A percentile compares a stretch with the other conserved stretches of the same genome.
Evolutionary conservation across 2,329 filamentous ascomycete species (phyloP).

Genomic region (Trichoderma koningii): DNA sequence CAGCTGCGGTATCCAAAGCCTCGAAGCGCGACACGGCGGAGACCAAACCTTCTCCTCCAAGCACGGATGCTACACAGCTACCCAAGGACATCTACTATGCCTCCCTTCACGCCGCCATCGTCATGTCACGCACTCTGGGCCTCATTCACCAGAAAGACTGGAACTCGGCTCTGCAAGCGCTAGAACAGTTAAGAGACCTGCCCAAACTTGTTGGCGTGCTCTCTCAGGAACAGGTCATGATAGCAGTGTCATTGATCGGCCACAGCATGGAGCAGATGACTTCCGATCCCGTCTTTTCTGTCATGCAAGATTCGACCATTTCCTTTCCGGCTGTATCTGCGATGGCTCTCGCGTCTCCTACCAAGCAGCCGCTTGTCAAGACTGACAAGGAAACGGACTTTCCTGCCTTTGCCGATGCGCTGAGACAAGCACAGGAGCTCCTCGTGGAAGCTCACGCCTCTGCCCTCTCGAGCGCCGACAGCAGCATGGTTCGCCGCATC

Average conservation of each 20-base stretch:
- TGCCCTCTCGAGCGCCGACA: conserved; percentile 55
- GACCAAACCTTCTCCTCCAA: conserved; percentile 30
- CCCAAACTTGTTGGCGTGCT: conserved; percentile 45
- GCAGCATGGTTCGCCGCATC: conserved; percentile 63
- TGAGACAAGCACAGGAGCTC: conserved; percentile 66
- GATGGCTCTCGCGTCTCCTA: conserved; percentile 30
- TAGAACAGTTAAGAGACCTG: conserved; percentile 53
- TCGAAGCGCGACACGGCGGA: conserved; percentile 28
- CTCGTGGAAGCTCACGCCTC: conserved; percentile 64
- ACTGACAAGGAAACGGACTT: conserved; percentile 25
- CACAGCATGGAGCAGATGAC: conserved; percentile 73
- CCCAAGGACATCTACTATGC: conserved; percentile 43
- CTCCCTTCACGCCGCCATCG: conserved; percentile 41
- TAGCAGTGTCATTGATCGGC: conserved; percentile 67
- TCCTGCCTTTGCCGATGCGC: conserved; percentile 56
- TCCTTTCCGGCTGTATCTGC: conserved; percentile 72
- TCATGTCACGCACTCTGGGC: conserved; percentile 46
- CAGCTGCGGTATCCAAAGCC: conserved; percentile 12
- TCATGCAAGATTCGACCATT: conserved; percentile 88
- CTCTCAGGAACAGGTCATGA: conserved; percentile 59
- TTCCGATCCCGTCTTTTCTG: conserved; percentile 80
- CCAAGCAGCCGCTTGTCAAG: too few relatives aligned
- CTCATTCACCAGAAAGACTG: conserved; percentile 57
- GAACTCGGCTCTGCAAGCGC: conserved; percentile 56
- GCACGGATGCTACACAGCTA: conserved; percentile 27